Conservation (phyloP, 75 land plant species). For the Cunninghamia lanceolata region DNA sequence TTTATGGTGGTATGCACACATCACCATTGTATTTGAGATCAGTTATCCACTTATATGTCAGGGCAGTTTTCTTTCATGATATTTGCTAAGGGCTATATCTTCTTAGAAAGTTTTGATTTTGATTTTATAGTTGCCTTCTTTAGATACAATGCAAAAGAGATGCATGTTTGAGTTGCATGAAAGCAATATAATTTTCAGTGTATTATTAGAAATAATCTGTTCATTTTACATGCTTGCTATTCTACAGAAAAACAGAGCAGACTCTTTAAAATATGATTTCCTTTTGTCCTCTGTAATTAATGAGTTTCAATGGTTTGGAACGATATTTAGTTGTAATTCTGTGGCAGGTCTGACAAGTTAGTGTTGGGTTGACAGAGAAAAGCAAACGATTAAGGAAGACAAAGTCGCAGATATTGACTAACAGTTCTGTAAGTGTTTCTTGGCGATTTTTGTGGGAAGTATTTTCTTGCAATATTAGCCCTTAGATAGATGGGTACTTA, state of each 20-base stretch:
- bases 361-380: conserved; percentile 23
- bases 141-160: neutral
- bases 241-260: neutral
- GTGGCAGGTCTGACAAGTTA: conserved; percentile 6
- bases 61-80: neutral
- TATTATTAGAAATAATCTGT: neutral
- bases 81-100: conserved; percentile 9
- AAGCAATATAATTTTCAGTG: neutral
- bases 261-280: neutral
- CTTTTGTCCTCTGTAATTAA: neutral
- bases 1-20: neutral
- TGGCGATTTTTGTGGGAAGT: neutral
- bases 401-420: conserved; percentile 46
- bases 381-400: conserved; percentile 29
- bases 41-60: neutral
- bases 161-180: neutral
- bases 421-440: conserved; percentile 45
- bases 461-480: neutral
- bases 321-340: conserved; percentile 1
- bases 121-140: neutral
- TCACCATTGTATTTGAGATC: neutral
- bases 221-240: neutral
- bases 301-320: conserved; percentile 3
- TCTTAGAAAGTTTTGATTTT: neutral
- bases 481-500: neutral